These are phyloP conservation scores for Diutina sp. DNA, from an alignment of 1,139 yeast species.

Conservation along the genomic window DNA sequence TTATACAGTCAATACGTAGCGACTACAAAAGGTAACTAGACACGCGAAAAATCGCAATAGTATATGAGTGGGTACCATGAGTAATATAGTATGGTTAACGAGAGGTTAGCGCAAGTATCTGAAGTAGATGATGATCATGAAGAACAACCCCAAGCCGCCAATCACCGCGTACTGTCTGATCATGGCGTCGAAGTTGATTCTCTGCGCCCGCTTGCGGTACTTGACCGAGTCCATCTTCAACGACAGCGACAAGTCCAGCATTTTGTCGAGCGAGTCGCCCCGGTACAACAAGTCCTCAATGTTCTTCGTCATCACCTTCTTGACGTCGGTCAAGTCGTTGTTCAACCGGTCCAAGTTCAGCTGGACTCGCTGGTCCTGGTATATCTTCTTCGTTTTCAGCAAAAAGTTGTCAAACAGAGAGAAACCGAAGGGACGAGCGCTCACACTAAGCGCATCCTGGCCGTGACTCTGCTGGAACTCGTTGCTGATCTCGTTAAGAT, in stretches of 20 bases:
- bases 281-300: conserved; percentile 89
- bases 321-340: conserved; percentile 83
- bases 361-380: conserved; percentile 86
- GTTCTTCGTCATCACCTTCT: conserved; percentile 89
- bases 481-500: conserved; percentile 64
- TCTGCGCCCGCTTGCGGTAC: conserved; percentile 80
- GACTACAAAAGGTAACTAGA: too few relatives aligned
- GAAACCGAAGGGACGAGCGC: conserved; percentile 80
- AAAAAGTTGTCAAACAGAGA: conserved; percentile 75
- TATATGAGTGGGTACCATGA: too few relatives aligned
- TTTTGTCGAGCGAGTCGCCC: conserved; percentile 86
- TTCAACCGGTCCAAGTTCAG: conserved; percentile 77
- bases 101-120: conserved; percentile 31
- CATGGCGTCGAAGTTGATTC: conserved; percentile 82
- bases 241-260: conserved; percentile 79
- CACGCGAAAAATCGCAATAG: too few relatives aligned
- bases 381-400: conserved; percentile 76
- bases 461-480: conserved; percentile 81
- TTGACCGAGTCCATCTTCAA: conserved; percentile 76
- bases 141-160: conserved; percentile 54
- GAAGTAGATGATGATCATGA: conserved; percentile 79
- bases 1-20: too few relatives aligned
- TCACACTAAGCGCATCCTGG: conserved; percentile 45
- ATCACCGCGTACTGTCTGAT: conserved; percentile 84
- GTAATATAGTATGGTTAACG: too few relatives aligned